These are phyloP conservation scores for Phlyctochytrium arcticum DNA, from an alignment of 192 early-diverging fungal species.

Conservation along the genomic window DNA sequence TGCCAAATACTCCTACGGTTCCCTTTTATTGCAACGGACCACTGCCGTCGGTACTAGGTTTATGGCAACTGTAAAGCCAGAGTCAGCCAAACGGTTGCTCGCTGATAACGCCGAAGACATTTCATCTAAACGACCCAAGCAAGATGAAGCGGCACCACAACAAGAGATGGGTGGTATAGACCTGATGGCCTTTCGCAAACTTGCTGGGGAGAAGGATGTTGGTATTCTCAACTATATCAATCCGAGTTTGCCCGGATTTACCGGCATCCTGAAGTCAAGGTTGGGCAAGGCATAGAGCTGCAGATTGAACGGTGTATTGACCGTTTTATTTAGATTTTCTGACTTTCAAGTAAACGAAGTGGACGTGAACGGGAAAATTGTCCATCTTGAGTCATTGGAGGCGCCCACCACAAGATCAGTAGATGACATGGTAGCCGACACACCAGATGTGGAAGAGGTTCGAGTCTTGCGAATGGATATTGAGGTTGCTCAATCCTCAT, in stretches of 20 bases:
- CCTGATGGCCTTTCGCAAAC: not conserved
- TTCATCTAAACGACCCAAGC: too few species aligned
- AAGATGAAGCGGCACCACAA: too few species aligned
- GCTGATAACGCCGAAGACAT: too few species aligned
- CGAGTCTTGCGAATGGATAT: not conserved
- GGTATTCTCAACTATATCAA: constrained; percentile 61
- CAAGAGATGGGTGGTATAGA: too few species aligned
- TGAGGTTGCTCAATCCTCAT: not conserved
- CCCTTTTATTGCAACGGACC: too few species aligned
- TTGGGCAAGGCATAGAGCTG: constrained; percentile 6
- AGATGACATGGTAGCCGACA: not conserved
- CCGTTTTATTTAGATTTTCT: constrained; percentile 48
- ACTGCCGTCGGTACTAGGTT: too few species aligned
- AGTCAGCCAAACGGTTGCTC: too few species aligned
- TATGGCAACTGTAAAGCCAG: too few species aligned
- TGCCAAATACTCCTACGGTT: too few species aligned
- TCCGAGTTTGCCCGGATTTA: constrained; percentile 31
- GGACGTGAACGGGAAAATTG: constrained; percentile 60
- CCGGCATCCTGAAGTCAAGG: constrained; percentile 61
- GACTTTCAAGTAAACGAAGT: constrained; percentile 97
- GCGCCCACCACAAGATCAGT: constrained; percentile 7
- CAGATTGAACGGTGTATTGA: not conserved
- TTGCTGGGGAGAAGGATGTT: constrained; percentile 24
- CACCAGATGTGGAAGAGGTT: not conserved
- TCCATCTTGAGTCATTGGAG: constrained; percentile 55